A percentile compares a stretch with the other conserved stretches of the same genome.
Conservation (phyloP, 305 asterid genomes). For the Fraxinus albicans region DNA sequence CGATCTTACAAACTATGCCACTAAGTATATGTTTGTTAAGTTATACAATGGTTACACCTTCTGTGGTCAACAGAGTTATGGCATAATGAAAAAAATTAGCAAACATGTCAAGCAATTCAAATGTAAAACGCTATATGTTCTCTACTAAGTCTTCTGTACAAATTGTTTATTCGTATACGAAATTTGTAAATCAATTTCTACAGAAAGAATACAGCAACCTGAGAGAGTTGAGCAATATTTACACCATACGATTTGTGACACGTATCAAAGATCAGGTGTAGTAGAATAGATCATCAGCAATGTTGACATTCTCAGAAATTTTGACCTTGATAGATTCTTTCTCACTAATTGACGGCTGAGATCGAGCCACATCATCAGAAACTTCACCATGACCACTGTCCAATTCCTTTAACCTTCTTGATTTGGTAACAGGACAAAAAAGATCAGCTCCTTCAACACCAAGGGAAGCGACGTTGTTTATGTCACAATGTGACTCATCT, state of each 20-base stretch:
- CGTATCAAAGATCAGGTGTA: slow-evolving; percentile 40
- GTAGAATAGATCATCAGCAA: slow-evolving; percentile 70
- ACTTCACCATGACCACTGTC: slow-evolving; percentile 27
- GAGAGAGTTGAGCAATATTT: not conserved
- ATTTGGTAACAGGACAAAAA: slow-evolving; percentile 39
- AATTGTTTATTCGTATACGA: not conserved
- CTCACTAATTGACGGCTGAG: not conserved
- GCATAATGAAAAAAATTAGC: not conserved
- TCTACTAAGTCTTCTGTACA: not conserved
- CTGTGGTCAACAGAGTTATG: not conserved
- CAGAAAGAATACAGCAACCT: not conserved
- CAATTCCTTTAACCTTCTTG: slow-evolving; percentile 29
- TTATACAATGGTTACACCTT: not conserved
- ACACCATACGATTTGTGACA: not conserved
- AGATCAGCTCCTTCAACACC: slow-evolving; percentile 55
- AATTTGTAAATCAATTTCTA: not conserved
- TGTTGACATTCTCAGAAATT: slow-evolving; percentile 33
- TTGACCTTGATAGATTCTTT: slow-evolving; percentile 20
- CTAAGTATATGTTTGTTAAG: not conserved
- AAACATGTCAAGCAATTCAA: not conserved
- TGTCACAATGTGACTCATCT: slow-evolving; percentile 29
- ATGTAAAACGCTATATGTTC: not conserved
- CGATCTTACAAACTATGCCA: not conserved
- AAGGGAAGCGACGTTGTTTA: slow-evolving; percentile 21
- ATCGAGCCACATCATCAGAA: slow-evolving; percentile 20